These are phyloP conservation scores for Stemphylium lycopersici DNA, from an alignment of 2,329 filamentous ascomycete species.

Conservation along the genomic window DNA sequence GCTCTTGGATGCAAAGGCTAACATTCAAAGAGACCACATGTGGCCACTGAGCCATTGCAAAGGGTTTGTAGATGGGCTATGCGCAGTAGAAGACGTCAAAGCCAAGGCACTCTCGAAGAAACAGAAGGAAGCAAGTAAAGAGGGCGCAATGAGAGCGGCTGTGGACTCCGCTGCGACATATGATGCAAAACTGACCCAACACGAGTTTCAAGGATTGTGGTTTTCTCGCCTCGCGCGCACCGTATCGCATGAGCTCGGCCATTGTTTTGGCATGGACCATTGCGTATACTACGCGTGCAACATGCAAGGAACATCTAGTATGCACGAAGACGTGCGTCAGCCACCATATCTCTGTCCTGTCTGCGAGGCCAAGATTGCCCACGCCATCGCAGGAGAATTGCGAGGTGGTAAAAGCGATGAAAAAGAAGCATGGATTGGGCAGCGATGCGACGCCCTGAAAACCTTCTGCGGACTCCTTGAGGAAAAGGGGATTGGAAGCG, in stretches of 20 bases:
- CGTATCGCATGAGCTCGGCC: slow-evolving; percentile 68
- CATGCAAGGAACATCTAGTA: slow-evolving; percentile 66
- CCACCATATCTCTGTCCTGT: slow-evolving; percentile 69
- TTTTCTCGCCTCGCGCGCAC: slow-evolving; percentile 61
- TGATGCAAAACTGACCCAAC: slow-evolving; percentile 9
- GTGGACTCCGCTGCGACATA: slow-evolving; percentile 17
- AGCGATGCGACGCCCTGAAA: slow-evolving; percentile 51
- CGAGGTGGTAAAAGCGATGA: slow-evolving; percentile 29
- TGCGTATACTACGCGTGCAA: slow-evolving; percentile 69
- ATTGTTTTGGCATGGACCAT: slow-evolving; percentile 70
- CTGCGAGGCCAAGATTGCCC: slow-evolving; percentile 60
- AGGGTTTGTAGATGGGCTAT: slow-evolving; percentile 54
- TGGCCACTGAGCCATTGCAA: slow-evolving; percentile 71
- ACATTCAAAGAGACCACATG: slow-evolving; percentile 58
- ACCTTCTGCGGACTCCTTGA: slow-evolving; percentile 53
- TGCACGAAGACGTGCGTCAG: slow-evolving; percentile 65
- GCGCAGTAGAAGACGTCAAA: slow-evolving; percentile 36
- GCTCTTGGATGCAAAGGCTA: slow-evolving; percentile 50
- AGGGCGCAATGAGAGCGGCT: slow-evolving; percentile 20
- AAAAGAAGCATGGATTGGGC: slow-evolving; percentile 25
- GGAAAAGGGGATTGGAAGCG: slow-evolving; percentile 35
- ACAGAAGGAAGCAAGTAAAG: slow-evolving; percentile 17
- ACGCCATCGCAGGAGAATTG: slow-evolving; percentile 30
- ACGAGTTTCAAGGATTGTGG: slow-evolving; percentile 57
- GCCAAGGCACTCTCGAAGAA: slow-evolving; percentile 13